These are phyloP conservation scores for Aquilaria yunnanensis DNA, from an alignment of 345 rosid species.

Conservation along the genomic window DNA sequence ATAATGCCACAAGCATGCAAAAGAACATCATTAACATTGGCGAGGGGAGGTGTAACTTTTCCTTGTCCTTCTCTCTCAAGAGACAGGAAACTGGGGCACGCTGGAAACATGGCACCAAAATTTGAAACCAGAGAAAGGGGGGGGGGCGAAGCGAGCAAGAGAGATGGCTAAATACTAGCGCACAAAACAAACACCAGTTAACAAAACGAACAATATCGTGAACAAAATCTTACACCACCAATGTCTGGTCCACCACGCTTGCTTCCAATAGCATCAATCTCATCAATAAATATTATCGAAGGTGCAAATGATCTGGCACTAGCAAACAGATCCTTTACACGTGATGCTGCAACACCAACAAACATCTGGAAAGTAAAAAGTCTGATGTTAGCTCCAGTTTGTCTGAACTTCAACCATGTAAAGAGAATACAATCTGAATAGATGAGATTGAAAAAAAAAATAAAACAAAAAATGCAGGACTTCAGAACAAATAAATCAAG, in stretches of 20 bases:
- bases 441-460: not conserved
- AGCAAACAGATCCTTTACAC: constrained; percentile 93
- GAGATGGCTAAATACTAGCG: no score
- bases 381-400: constrained; percentile 11
- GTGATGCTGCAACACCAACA: constrained; percentile 98
- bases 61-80: no score
- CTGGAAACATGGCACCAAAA: no score
- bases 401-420: constrained; percentile 8
- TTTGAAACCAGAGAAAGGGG: no score
- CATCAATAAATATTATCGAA: constrained; percentile 92
- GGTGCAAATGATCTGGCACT: constrained; percentile 93
- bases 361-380: constrained; percentile 60
- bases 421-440: not conserved
- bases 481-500: not conserved
- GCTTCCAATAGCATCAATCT: constrained; percentile 98
- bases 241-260: constrained; percentile 98
- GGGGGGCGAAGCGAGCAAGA: no score
- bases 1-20: no score
- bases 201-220: no score
- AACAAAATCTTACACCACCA: constrained; percentile 68
- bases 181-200: no score
- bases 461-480: not conserved
- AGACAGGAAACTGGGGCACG: no score
- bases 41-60: no score
- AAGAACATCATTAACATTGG: no score